Base-by-base conservation (phyloP, 1,139 yeast species). In the Geotrichum aggregatum region DNA sequence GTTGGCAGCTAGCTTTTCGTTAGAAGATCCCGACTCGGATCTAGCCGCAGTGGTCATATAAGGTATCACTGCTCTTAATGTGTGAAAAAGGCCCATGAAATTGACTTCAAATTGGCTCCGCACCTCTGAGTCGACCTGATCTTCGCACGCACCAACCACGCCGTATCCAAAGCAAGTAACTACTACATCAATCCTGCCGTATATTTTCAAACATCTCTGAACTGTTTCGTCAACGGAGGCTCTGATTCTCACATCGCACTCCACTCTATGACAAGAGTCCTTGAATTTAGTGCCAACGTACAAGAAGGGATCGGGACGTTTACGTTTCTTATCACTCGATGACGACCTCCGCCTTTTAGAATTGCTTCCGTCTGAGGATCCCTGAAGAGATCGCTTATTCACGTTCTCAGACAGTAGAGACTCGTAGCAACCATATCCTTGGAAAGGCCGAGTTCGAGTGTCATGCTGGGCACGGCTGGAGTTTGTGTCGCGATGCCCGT, bases 91-190 rank as follows among this genome's bases (percentile, higher is more conserved):
- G 7, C 56, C 56, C 51, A 50, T 54, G 19, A 51, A 41, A 30
- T 54, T 54, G n/a, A 51, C 48, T 42, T 54, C 56, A 33, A 54
- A 51, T 50, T 54, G 56, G 35, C 51, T 44, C n/a, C 53, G 46
- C 8, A 54, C 47, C 26, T 54, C 56, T 14, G 53, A 48, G 14
- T 54, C 56, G 2, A 49, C 44, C 43, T 54, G 56, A 21, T 54
- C 56, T 41, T 54, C 56, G 34, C 56, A 54, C 1, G 56, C 56
- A 10, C 54, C 56, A 18, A 54, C 52, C 2, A 54, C 54, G 2
- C 56, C 56, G 31, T 52, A 54, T 2, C 56, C 56, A 38, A 54
- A 54, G 31, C 56, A 51, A 14, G 49, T 51, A 18, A 51, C 56
- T 2, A 51, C 56, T 5, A 54, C 53, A 35, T 54, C 56, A 14